Conservation (phyloP, 2,329 filamentous ascomycete genomes). For the Colletotrichum gigasporum region DNA sequence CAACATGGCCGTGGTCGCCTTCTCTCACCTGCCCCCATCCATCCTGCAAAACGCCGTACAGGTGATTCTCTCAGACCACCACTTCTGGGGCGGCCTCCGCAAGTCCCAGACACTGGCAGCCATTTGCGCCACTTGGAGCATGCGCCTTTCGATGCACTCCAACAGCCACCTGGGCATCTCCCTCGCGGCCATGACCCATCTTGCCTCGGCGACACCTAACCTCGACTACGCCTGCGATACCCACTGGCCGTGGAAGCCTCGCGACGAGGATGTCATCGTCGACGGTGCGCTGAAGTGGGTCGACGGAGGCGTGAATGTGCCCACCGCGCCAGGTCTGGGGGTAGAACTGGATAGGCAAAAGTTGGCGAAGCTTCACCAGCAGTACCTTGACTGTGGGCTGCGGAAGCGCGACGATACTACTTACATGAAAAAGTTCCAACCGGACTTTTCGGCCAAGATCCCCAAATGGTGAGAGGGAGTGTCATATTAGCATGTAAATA, state of each 20-base stretch:
- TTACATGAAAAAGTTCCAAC: slow-evolving; percentile 46
- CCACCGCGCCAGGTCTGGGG: slow-evolving; percentile 45
- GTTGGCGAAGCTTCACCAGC: slow-evolving; percentile 45
- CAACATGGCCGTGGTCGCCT: slow-evolving; percentile 54
- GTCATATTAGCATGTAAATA: neutral
- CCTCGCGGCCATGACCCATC: slow-evolving; percentile 53
- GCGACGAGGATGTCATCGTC: slow-evolving; percentile 50
- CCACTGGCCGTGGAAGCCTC: slow-evolving; percentile 55
- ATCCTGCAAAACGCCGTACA: slow-evolving; percentile 50
- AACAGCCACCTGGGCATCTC: slow-evolving; percentile 54
- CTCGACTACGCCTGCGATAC: slow-evolving; percentile 54
- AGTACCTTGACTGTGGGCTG: slow-evolving; percentile 49
- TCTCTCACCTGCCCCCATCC: slow-evolving; percentile 47
- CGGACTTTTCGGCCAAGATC: slow-evolving; percentile 44
- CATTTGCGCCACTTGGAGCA: slow-evolving; percentile 50
- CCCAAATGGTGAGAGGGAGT: slow-evolving; percentile 40
- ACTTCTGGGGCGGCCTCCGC: slow-evolving; percentile 54
- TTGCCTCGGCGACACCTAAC: slow-evolving; percentile 50
- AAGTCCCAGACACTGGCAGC: slow-evolving; percentile 48
- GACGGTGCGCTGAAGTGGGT: slow-evolving; percentile 47
- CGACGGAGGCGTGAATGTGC: slow-evolving; percentile 46
- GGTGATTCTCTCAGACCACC: slow-evolving; percentile 51
- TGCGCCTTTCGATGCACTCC: slow-evolving; percentile 53
- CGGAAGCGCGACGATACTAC: slow-evolving; percentile 48
- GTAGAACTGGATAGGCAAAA: slow-evolving; percentile 48